Percentiles rank a stretch among this genome's conserved stretches.
These are phyloP conservation scores for Gossypium turneri DNA, from an alignment of 345 rosid genomes.

Conservation along the genomic window DNA sequence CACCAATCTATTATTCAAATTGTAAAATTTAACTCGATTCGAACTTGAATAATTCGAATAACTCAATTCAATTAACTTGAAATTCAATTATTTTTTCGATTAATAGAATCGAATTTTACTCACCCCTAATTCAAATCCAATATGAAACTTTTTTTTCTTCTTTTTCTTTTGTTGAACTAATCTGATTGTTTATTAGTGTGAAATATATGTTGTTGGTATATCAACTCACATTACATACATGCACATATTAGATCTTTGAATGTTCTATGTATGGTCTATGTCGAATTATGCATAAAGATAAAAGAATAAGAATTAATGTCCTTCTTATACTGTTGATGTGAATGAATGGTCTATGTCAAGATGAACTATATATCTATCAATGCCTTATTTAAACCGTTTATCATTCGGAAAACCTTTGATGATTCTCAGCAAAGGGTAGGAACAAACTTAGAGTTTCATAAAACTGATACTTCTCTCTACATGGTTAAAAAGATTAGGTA, in stretches of 20 bases:
- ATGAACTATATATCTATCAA: neutral
- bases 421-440: neutral
- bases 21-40: too few relatives aligned
- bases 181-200: neutral
- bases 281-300: neutral
- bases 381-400: neutral
- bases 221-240: neutral
- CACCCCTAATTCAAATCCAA: too few relatives aligned
- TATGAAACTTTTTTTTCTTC: too few relatives aligned
- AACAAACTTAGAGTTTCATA: neutral
- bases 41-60: too few relatives aligned
- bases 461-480: neutral
- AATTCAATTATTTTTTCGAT: too few relatives aligned
- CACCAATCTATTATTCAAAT: too few relatives aligned
- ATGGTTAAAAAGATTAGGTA: too few relatives aligned
- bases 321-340: neutral
- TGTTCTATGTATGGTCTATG: conserved; percentile 4
- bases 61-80: too few relatives aligned
- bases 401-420: neutral
- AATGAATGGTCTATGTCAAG: conserved; percentile 3
- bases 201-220: neutral
- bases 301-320: neutral
- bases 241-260: neutral
- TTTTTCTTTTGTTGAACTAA: neutral
- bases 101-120: too few relatives aligned